phyloP scores from a whole-genome alignment of 208 protist species.

The Acanthamoeba lenticulata region DNA sequence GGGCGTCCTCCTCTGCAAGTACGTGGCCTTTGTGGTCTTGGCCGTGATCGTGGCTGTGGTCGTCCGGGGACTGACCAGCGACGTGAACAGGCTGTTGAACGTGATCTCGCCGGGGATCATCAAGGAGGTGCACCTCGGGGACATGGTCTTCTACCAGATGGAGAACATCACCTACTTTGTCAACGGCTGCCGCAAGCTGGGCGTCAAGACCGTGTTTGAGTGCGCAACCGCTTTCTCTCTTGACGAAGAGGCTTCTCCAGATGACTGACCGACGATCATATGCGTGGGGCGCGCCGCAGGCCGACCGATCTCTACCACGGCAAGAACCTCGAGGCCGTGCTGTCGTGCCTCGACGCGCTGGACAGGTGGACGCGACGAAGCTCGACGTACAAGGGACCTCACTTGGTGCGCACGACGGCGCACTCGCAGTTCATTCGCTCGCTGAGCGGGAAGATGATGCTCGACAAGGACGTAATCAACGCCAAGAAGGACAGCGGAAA shows the following conservation, averaged over 20 bases:
- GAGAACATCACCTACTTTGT: conserved; percentile 59
- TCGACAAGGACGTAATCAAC: not conserved
- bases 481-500: not conserved
- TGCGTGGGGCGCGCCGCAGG: too few relatives aligned
- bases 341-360: conserved; percentile 42
- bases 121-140: not conserved
- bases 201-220: conserved; percentile 55
- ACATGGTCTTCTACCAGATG: conserved; percentile 62
- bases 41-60: not conserved
- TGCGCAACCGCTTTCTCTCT: not conserved
- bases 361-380: not conserved
- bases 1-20: conserved; percentile 62
- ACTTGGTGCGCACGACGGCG: not conserved
- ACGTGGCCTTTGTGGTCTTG: not conserved
- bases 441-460: not conserved
- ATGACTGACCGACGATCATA: too few relatives aligned
- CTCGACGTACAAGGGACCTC: not conserved
- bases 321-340: not conserved
- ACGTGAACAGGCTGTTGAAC: not conserved
- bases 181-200: conserved; percentile 12
- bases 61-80: not conserved
- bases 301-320: conserved; percentile 31
- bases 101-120: conserved; percentile 17
- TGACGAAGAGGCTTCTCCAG: not conserved
- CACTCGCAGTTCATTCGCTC: conserved; percentile 10